Percentiles rank a stretch among this genome's conserved stretches.
phyloP scores from a whole-genome alignment of 1,139 yeast species.

The Debaryomyces psychrophilus region DNA sequence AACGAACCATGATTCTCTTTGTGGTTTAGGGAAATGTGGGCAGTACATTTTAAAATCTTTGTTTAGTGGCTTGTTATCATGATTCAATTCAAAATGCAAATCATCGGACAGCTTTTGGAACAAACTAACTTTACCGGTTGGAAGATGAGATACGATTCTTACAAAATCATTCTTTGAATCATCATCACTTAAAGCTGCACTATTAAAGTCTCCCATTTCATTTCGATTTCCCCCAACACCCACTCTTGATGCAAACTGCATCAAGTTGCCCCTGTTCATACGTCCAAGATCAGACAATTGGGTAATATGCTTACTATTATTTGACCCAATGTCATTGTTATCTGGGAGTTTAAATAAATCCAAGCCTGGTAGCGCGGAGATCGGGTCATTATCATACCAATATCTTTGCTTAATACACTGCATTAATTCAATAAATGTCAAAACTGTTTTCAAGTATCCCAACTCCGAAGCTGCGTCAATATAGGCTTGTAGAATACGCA shows the following conservation, averaged over 20 bases:
- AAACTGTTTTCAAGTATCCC: slow-evolving; percentile 67
- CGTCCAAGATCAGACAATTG: slow-evolving; percentile 21
- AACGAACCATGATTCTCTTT: slow-evolving; percentile 93
- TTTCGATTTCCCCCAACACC: slow-evolving; percentile 36
- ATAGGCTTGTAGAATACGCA: slow-evolving; percentile 91
- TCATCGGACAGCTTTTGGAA: slow-evolving; percentile 34
- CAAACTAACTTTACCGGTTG: slow-evolving; percentile 44
- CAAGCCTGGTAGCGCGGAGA: slow-evolving; percentile 74
- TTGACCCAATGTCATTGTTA: neutral
- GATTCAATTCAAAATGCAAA: slow-evolving; percentile 52
- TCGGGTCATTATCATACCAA: slow-evolving; percentile 82
- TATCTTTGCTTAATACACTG: slow-evolving; percentile 86
- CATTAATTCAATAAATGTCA: slow-evolving; percentile 69
- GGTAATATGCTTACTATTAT: slow-evolving; percentile 24
- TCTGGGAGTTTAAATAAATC: slow-evolving; percentile 22
- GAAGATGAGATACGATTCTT: slow-evolving; percentile 49
- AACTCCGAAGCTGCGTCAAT: slow-evolving; percentile 88
- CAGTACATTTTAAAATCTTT: slow-evolving; percentile 68
- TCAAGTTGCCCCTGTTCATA: slow-evolving; percentile 29
- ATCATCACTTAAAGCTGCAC: slow-evolving; percentile 17
- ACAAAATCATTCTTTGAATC: slow-evolving; percentile 40
- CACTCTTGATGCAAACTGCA: slow-evolving; percentile 36
- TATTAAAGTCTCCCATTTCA: slow-evolving; percentile 24
- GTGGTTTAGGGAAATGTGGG: slow-evolving; percentile 86
- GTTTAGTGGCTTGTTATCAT: slow-evolving; percentile 56